Evolutionary conservation across 495 filamentous ascomycete genomes (phyloP).

Genomic region (Aspergillus nidulans): DNA sequence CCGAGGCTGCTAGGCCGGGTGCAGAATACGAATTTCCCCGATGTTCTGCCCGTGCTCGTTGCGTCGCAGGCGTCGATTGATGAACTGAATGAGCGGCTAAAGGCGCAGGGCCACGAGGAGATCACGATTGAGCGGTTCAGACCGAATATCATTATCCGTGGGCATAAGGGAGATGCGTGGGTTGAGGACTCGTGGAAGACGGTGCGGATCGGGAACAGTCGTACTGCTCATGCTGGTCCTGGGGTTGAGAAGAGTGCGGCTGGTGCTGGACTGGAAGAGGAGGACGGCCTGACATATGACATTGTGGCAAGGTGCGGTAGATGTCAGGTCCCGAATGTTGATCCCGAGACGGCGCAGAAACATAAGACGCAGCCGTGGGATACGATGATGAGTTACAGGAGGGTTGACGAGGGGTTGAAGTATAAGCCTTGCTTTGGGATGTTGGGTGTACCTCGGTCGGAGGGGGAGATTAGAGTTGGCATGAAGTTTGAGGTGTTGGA

Average conservation of each 20-base stretch:
- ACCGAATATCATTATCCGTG: conserved; percentile 74
- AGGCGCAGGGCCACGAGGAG: conserved; percentile 17
- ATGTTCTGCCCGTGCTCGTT: conserved; percentile 44
- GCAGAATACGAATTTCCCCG: conserved; percentile 39
- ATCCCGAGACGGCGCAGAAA: conserved; percentile 64
- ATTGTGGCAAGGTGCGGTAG: conserved; percentile 70
- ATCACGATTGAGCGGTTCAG: conserved; percentile 63
- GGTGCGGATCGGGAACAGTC: conserved; percentile 49
- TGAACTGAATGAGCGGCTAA: conserved; percentile 33
- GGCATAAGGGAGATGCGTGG: conserved; percentile 58
- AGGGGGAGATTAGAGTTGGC: conserved; percentile 50
- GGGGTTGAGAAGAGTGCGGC: conserved; percentile 4
- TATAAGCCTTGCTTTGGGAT: conserved; percentile 77
- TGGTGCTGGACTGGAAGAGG: background rate
- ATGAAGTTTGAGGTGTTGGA: conserved; percentile 52
- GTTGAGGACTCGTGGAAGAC: conserved; percentile 78
- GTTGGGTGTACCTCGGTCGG: conserved; percentile 62
- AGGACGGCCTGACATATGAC: conserved; percentile 30
- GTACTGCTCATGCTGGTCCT: conserved; percentile 22
- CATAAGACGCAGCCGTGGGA: conserved; percentile 72
- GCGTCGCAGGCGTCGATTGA: conserved; percentile 48
- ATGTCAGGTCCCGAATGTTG: conserved; percentile 82
- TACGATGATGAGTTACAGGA: conserved; percentile 64
- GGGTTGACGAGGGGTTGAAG: conserved; percentile 70
- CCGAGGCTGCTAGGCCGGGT: conserved; percentile 32